Evolutionary conservation across 495 filamentous ascomycete genomes (phyloP).

Genomic region (Xylaria longipes): DNA sequence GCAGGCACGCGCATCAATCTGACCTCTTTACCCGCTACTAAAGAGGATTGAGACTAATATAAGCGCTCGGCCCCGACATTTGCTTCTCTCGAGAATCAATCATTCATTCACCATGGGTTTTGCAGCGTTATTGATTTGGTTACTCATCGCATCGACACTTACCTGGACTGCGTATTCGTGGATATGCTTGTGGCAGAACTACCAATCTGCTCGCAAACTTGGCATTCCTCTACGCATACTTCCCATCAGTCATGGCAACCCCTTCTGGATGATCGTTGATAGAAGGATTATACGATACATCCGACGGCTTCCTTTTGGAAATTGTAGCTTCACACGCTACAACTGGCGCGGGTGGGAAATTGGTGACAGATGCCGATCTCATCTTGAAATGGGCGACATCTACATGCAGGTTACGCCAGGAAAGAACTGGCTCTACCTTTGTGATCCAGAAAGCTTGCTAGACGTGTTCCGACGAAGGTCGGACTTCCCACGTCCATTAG

Average conservation of each 20-base stretch:
- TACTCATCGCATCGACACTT: background rate
- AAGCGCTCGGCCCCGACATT: no score
- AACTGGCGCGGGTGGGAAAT: constrained; percentile 46
- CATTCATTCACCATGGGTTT: no score
- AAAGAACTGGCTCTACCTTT: constrained; percentile 48
- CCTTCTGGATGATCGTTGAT: constrained; percentile 42
- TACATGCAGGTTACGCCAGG: constrained; percentile 52
- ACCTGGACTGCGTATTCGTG: background rate
- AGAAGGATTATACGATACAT: constrained; percentile 28
- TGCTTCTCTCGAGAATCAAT: no score
- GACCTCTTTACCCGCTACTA: no score
- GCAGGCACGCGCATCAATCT: no score
- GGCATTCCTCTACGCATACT: constrained; percentile 48
- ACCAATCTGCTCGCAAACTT: constrained; percentile 34
- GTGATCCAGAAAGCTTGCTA: constrained; percentile 47
- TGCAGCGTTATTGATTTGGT: no score
- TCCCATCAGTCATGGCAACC: constrained; percentile 42
- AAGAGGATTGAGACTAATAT: no score
- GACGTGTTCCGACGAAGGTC: constrained; percentile 46
- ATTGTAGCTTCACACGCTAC: constrained; percentile 42
- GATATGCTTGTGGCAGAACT: constrained; percentile 22
- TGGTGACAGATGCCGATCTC: constrained; percentile 46
- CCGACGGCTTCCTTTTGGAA: constrained; percentile 33
- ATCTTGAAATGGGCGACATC: constrained; percentile 48
- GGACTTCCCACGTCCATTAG: constrained; percentile 52